Evolutionary conservation across 2,329 filamentous ascomycete genomes (phyloP).

Genomic region (Trichoderma simmonsii): DNA sequence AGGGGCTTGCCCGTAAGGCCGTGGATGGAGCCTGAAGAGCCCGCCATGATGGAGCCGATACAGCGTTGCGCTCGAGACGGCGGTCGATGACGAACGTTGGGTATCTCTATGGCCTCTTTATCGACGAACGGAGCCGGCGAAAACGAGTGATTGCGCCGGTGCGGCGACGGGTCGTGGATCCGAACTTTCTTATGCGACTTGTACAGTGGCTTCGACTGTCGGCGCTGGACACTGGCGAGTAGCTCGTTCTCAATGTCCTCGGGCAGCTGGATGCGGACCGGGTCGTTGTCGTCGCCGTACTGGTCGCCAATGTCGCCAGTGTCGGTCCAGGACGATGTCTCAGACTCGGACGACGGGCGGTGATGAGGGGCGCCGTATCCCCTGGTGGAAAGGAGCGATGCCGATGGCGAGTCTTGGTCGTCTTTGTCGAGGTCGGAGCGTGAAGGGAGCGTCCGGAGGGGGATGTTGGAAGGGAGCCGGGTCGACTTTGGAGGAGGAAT

Average conservation of each 20-base stretch:
- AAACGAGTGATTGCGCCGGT: conserved; percentile 35
- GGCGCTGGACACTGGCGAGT: conserved; percentile 49
- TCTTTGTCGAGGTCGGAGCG: conserved; percentile 36
- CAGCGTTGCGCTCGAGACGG: conserved; percentile 67
- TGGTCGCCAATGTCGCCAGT: conserved; percentile 94
- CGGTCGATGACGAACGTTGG: conserved; percentile 60
- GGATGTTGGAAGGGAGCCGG: conserved; percentile 79
- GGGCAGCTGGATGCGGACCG: conserved; percentile 67
- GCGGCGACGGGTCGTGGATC: conserved; percentile 54
- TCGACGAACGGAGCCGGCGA: conserved; percentile 45
- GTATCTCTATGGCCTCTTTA: conserved; percentile 81
- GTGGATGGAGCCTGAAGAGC: conserved; percentile 71
- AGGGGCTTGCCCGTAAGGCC: conserved; percentile 95
- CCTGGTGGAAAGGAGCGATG: conserved; percentile 34
- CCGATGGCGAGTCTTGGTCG: conserved; percentile 42
- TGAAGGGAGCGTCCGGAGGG: conserved; percentile 69
- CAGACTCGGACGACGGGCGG: conserved; percentile 56
- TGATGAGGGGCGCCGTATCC: conserved; percentile 41
- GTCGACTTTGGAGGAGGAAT: conserved; percentile 73
- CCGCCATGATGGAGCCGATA: conserved; percentile 82
- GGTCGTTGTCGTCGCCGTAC: conserved; percentile 77
- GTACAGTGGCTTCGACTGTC: conserved; percentile 39
- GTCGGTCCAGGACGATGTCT: conserved; percentile 81
- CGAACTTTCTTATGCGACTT: conserved; percentile 61
- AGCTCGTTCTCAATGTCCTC: conserved; percentile 63